Evolutionary conservation across 805 yeast species (phyloP).

Genomic region (Starmerella potacharoeniae): DNA sequence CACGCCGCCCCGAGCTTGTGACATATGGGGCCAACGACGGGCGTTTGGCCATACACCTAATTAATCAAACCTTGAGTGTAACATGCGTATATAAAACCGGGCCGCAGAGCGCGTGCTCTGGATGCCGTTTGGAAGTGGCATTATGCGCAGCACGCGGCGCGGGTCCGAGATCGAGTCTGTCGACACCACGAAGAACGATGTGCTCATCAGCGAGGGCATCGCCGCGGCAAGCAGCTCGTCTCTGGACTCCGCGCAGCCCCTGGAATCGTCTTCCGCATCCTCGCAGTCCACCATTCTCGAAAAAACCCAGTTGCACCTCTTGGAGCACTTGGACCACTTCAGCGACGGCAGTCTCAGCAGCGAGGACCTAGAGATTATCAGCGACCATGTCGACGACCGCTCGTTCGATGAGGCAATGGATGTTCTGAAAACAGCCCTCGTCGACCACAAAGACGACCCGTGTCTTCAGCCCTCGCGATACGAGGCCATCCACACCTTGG

Average conservation of each 20-base stretch:
- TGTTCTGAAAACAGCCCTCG: slow-evolving; percentile 33
- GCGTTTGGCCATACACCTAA: too few relatives aligned
- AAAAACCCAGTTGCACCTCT: neutral
- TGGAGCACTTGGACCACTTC: neutral
- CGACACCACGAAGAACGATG: neutral
- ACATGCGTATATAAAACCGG: neutral
- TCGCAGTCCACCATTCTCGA: neutral
- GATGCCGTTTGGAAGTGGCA: neutral
- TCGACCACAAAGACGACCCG: slow-evolving; percentile 38
- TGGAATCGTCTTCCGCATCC: neutral
- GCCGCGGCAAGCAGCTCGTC: neutral
- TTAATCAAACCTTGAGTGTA: too few relatives aligned
- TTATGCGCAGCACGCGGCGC: too few relatives aligned
- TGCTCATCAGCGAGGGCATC: neutral
- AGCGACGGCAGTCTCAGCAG: slow-evolving; percentile 1
- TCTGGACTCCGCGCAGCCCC: neutral
- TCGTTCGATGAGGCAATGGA: slow-evolving; percentile 32
- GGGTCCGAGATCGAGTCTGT: too few relatives aligned
- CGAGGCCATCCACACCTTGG: slow-evolving; percentile 27
- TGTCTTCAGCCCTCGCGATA: slow-evolving; percentile 35
- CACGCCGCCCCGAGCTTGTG: too few relatives aligned
- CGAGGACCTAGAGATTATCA: slow-evolving; percentile 9
- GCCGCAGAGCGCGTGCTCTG: too few relatives aligned
- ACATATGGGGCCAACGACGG: too few relatives aligned
- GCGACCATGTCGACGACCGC: slow-evolving; percentile 21